Evolutionary conservation across 139 green algal species (phyloP), one percentile per base, ranked within the genome.

Genomic region (Marvania coccoides): DNA sequence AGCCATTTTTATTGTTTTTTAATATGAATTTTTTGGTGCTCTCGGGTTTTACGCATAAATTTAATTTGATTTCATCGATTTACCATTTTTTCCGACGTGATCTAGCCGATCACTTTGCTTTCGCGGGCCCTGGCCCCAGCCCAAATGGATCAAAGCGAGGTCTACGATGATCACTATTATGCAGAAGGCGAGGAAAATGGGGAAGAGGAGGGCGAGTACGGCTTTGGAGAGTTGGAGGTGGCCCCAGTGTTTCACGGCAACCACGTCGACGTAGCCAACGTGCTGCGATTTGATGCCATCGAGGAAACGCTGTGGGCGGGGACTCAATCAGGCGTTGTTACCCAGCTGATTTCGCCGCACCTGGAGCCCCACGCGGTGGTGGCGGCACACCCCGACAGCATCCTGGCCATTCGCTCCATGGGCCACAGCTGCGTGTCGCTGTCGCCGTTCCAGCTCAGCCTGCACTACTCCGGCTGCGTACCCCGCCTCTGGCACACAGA

Each of bases 321-420:
- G 54, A 88, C 65, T 0, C 67, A 72, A 2, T 62, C 63, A 26
- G 82, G 80, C 6, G 55, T 74, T 12, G 24, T 89, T 29, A 71
- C 61, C 46, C 72, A 80, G 15, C 6, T 79, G 35, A 45, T 65
- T 6, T 60, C 46, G 24, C 78, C 82, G 29, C 31, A 38, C 0
- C 67, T 92, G 28, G 55, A 75, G 13, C 64, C 55, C 5, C 85
- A 85, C 61, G 61, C 73, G 37, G 72, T 58, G 67, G 70, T 78
- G 37, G 51, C 45, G 1, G 78, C 73, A 15, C 76, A 82, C 42
- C 36, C 51, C 0, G 33, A 29, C 2, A 47, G 39, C 0, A 60
- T 89, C 15, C 28, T 78, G 24, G 76, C 66, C 37, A 45, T 90
- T 26, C 5, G 63, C 14, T 69, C 81, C 2, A 47, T 82, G 36